Base-by-base conservation (phyloP, 129 eudicot species). In the Chrysanthemum makinoi region DNA sequence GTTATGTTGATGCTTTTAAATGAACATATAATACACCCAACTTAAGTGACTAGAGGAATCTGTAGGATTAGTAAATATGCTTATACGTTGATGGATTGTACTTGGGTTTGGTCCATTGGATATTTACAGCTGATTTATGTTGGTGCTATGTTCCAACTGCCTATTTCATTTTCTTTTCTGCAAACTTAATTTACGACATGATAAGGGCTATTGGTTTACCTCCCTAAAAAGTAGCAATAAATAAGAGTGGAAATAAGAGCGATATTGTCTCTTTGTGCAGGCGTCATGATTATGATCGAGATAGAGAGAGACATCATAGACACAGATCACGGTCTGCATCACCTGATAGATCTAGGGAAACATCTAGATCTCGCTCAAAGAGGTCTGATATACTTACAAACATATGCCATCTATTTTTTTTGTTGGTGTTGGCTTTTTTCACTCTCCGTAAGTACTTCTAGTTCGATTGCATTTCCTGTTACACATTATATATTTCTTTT, bases 291-390 rank as follows among this genome's bases (percentile, higher is more conserved):
- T 76, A 80, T 80, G 90, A 81, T 39, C 83, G 82, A 24, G 88
- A 90, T 58, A 81, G 86, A 82, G 97, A 85, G 65, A 87, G 82
- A 66, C 85, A 80, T 57, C 82, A 85, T 62, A 81, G 89, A 55
- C 86, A 74, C 65, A 87, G 89, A 84, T 85, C 90, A 33, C 86
- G 83, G 39, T 87, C 89, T 66, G 87, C 71, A 39, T 86, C 91
- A 59, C 84, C 80, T 63, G 91, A 89, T 72, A 77, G 81, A 80
- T 81, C 86, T 39, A 72, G 81, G 47, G 85, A 80, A 39, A 59
- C 75, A 43, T 79, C 91, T 47, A 83, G 81, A 72, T 85, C 86
- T 76, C 84, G 85, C 69, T 82, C 86, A 54, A 90, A 80, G 77
- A 84, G 89, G 94, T 87, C 56, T 14, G 48, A 66, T 58, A 62